Percentiles rank a stretch among this genome's conserved stretches.
These are phyloP conservation scores for Spatholobus suberectus DNA, from an alignment of 306 rosid species.

Conservation along the genomic window DNA sequence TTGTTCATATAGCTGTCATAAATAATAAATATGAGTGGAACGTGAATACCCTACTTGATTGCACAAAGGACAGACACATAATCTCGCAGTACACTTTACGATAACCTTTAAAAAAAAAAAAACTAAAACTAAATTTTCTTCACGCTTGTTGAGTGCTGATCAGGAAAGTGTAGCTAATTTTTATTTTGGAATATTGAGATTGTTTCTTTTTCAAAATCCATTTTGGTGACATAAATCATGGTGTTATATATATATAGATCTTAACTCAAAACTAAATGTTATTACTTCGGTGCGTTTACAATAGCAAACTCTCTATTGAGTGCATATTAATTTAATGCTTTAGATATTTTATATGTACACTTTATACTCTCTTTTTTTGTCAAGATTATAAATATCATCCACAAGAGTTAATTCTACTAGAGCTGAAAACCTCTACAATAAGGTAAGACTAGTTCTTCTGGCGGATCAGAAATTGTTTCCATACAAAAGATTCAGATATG, in stretches of 20 bases:
- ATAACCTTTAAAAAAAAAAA: neutral
- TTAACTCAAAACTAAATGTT: too few species aligned
- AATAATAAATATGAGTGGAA: neutral
- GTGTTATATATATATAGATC: neutral
- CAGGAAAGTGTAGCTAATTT: neutral
- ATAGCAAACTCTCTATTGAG: neutral
- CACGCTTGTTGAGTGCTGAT: neutral
- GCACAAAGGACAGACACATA: neutral
- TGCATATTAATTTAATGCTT: neutral
- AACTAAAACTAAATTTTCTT: neutral
- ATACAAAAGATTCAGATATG: too few species aligned
- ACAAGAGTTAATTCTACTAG: too few species aligned
- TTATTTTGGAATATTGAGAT: neutral
- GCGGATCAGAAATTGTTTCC: too few species aligned
- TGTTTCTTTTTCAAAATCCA: too few species aligned
- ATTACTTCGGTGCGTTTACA: neutral
- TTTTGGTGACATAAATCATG: too few species aligned
- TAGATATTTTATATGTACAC: neutral
- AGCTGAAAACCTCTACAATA: too few species aligned
- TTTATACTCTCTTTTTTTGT: neutral
- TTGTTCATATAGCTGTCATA: neutral
- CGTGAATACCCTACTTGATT: neutral
- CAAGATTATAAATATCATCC: neutral
- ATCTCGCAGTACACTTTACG: neutral
- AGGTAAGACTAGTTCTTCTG: too few species aligned